Evolutionary conservation across 106 monocot genomes (phyloP).

Genomic region (Acorus gramineus): DNA sequence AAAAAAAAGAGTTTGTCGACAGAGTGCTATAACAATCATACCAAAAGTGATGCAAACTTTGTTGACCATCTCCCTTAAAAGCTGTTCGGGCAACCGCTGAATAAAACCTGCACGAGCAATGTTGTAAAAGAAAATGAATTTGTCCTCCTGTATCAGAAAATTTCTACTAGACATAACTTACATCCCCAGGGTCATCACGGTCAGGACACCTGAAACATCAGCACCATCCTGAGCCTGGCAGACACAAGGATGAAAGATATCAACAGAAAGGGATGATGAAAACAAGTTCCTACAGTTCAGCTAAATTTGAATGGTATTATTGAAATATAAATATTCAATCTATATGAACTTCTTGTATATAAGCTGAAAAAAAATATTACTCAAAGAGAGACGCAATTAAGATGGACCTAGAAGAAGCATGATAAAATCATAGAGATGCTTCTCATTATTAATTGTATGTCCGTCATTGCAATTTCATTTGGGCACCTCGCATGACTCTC

Average conservation of each 20-base stretch:
- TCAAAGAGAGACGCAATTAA: no score
- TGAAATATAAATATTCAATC: no score
- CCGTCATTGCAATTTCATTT: no score
- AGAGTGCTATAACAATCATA: conserved; percentile 10
- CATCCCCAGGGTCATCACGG: conserved; percentile 99
- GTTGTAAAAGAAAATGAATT: neutral
- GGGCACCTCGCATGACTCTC: no score
- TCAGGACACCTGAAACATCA: conserved; percentile 86
- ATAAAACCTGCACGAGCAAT: conserved; percentile 60
- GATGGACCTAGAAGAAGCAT: no score
- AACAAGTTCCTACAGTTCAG: neutral
- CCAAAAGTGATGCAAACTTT: conserved; percentile 99
- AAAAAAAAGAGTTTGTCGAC: no score
- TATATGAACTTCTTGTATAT: no score
- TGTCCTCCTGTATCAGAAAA: neutral
- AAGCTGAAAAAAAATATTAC: no score
- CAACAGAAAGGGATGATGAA: neutral
- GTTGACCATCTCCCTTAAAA: conserved; percentile 92
- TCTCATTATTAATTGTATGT: no score
- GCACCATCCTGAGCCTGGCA: conserved; percentile 76
- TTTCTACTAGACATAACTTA: conserved; percentile 22
- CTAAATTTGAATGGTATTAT: no score
- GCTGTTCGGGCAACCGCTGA: conserved; percentile 90
- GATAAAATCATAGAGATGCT: no score
- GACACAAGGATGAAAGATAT: neutral